Conservation (phyloP, 2,329 filamentous ascomycete genomes). For the Xylariaceae sp. region DNA sequence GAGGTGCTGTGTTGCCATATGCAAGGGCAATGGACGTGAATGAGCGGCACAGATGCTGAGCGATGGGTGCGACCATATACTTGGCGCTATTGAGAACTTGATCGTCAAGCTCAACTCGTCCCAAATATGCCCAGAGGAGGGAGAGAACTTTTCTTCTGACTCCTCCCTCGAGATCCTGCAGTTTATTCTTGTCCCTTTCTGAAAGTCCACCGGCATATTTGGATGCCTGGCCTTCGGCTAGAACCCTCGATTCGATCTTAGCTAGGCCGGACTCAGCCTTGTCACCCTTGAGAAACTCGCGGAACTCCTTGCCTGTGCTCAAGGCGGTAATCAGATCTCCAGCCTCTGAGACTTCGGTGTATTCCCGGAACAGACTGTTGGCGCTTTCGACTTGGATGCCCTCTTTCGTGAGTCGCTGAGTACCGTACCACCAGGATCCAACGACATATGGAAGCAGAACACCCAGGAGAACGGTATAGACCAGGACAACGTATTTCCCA, state of each 20-base stretch:
- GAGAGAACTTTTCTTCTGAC: constrained; percentile 81
- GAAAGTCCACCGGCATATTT: constrained; percentile 58
- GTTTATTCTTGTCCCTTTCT: constrained; percentile 68
- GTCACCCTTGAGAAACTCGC: constrained; percentile 68
- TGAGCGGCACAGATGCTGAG: constrained; percentile 77
- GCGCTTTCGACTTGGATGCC: constrained; percentile 89
- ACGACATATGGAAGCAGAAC: constrained; percentile 90
- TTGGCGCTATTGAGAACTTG: constrained; percentile 76
- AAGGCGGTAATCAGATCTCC: constrained; percentile 76
- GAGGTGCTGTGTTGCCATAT: constrained; percentile 77
- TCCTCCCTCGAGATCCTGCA: constrained; percentile 77
- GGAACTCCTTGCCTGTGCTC: constrained; percentile 83
- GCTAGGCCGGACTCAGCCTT: constrained; percentile 76
- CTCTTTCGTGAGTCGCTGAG: constrained; percentile 88
- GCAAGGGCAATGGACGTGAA: constrained; percentile 84
- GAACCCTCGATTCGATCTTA: constrained; percentile 77
- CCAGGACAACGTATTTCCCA: constrained; percentile 88
- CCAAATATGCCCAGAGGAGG: constrained; percentile 92
- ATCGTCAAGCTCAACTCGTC: constrained; percentile 81
- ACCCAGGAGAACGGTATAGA: constrained; percentile 85
- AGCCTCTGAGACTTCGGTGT: constrained; percentile 77
- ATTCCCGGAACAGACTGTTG: constrained; percentile 91
- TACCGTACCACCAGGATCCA: constrained; percentile 98
- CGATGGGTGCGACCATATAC: constrained; percentile 83
- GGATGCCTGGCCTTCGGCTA: constrained; percentile 54